These are phyloP conservation scores for Botrytis hyacinthi DNA, from an alignment of 2,329 filamentous ascomycete genomes.

Conservation along the genomic window DNA sequence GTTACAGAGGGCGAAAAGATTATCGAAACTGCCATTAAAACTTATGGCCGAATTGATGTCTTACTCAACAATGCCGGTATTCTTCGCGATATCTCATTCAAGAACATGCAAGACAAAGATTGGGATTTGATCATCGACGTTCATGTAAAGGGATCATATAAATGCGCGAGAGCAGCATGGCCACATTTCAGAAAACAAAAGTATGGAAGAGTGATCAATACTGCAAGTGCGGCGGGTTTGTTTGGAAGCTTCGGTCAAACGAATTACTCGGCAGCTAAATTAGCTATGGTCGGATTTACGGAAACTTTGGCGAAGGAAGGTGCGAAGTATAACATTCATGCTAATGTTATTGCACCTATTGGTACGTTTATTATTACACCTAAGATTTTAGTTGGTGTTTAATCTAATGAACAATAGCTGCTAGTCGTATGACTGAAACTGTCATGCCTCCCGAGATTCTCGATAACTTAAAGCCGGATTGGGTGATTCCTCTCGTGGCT, in stretches of 20 bases:
- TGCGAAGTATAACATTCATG: constrained; percentile 94
- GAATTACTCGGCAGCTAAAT: constrained; percentile 96
- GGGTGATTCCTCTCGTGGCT: constrained; percentile 91
- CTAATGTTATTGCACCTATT: constrained; percentile 93
- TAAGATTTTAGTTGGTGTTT: constrained; percentile 18
- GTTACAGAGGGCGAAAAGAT: constrained; percentile 93
- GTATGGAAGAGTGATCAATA: constrained; percentile 95
- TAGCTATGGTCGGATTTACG: constrained; percentile 93
- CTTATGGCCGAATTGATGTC: constrained; percentile 84
- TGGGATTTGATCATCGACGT: constrained; percentile 95
- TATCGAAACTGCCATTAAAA: constrained; percentile 81
- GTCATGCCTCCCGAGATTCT: constrained; percentile 94
- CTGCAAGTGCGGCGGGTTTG: constrained; percentile 89
- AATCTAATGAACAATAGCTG: constrained; percentile 53
- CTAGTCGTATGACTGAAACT: constrained; percentile 92
- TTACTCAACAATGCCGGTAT: constrained; percentile 99
- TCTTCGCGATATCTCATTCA: constrained; percentile 88
- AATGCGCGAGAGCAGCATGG: constrained; percentile 93
- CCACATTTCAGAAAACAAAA: constrained; percentile 98
- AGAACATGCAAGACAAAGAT: constrained; percentile 96
- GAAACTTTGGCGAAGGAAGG: constrained; percentile 98
- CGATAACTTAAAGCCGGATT: constrained; percentile 74
- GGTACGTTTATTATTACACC: constrained; percentile 29
- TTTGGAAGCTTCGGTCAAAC: constrained; percentile 95
- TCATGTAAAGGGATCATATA: constrained; percentile 91